Base-by-base conservation (phyloP, 371 early-diverging fungal genomes). In the Gilbertella persicaria region DNA sequence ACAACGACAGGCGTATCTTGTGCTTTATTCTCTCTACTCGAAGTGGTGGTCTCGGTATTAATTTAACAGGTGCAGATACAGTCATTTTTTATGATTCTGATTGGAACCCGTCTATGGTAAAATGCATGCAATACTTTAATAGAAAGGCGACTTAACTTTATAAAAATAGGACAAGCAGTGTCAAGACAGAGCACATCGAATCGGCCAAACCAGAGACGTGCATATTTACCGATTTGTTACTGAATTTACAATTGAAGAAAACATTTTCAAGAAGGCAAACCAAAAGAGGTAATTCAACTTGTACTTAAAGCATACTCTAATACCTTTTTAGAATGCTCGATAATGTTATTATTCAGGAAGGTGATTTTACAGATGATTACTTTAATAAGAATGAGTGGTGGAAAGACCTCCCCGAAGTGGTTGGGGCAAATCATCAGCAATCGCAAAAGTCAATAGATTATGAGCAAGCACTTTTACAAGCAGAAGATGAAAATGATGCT, bases 41-140 rank as follows among this genome's bases (percentile, higher is more conserved):
- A 38, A 93, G 95, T 45, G 98, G 97, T 38, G 97, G 98, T 13
- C 82, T 98, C 6, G 99, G 97, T n/a, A 93, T 98, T 65, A 98
- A 98, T 63, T 67, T 98, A 50, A 97, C 96, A 0, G 96, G 93
- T 19, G 99, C 99, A 1, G 95, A 95, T 55, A 92, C 94, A 0
- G 96, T 96, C 9, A 89, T 98, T 39, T 94, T 97, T 60, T 97
- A 93, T 55, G 98, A 98, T 71, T 86, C 88, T 28, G 96, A 96
- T 63, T 97, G 97, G 96, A 97, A 97, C 73, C 98, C 97, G 5
- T 88, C 88, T 4, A 91, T 91, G 89, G 91, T 64, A 67, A 64
- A n/a, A n/a, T n/a, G n/a, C n/a, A n/a, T n/a, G 33, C 9, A 36
- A 28, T 52, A 20, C 28, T 28, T 28, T 28, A 28, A 28, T 28